Conservation (phyloP, 1,139 yeast species). For the Debaryomycetaceae sp. region DNA sequence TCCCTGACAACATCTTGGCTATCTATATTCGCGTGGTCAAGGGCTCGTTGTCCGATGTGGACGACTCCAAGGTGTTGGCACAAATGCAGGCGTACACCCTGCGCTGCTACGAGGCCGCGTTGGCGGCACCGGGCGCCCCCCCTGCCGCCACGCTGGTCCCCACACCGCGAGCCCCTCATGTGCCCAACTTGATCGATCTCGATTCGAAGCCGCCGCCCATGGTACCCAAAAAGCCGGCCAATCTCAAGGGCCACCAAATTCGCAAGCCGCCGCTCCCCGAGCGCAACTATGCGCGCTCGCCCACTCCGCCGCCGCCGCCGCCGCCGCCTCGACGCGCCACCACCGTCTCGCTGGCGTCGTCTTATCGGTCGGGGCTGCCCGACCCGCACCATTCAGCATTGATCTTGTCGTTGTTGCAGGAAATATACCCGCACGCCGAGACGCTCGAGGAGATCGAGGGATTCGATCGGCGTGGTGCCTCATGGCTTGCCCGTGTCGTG, state of each 20-base stretch:
- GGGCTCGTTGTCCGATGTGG: slow-evolving; percentile 55
- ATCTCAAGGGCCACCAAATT: slow-evolving; percentile 22
- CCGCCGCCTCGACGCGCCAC: slow-evolving; percentile 2
- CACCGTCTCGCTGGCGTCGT: slow-evolving; percentile 1
- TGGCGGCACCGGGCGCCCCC: not conserved
- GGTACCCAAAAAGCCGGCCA: slow-evolving; percentile 36
- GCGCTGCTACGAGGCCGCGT: not conserved
- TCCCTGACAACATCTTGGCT: slow-evolving; percentile 62
- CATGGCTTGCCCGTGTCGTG: slow-evolving; percentile 45
- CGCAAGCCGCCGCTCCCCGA: slow-evolving; percentile 23
- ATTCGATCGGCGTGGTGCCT: slow-evolving; percentile 43
- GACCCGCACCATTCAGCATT: not conserved
- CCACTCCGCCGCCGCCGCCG: slow-evolving; percentile 1
- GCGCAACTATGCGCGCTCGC: slow-evolving; percentile 8
- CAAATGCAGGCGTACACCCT: slow-evolving; percentile 11
- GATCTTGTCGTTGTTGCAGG: slow-evolving; percentile 2
- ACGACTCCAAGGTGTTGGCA: slow-evolving; percentile 23
- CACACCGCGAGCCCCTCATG: not conserved
- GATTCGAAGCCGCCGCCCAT: slow-evolving; percentile 31
- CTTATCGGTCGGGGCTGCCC: not conserved
- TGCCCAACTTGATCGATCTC: slow-evolving; percentile 32
- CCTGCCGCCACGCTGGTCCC: not conserved
- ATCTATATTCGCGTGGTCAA: slow-evolving; percentile 82
- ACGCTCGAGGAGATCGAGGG: slow-evolving; percentile 29
- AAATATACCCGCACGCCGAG: slow-evolving; percentile 8